Evolutionary conservation across 2,329 filamentous ascomycete genomes (phyloP), one percentile per base, ranked within the genome.

Genomic region (Ophiocordyceps sinensis): DNA sequence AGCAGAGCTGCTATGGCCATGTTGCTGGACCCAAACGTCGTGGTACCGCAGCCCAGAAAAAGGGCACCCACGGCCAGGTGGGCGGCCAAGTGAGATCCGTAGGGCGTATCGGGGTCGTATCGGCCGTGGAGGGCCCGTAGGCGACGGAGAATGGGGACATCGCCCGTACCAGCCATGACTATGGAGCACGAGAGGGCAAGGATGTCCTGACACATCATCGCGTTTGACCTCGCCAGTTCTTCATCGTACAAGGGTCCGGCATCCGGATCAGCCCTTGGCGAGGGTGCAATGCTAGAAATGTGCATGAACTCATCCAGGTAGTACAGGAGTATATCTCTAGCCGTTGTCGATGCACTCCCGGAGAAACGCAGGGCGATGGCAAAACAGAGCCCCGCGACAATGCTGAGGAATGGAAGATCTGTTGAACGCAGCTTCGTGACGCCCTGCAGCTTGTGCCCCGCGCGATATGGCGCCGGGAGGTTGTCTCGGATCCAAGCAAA

Each of bases 81-180:
- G 8, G 85, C 79, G 6, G 91, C 91, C 50, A 98, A 75, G 55
- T 98, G 89, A 41, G 86, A 94, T 37, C 91, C 91, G 54, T 95
- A 98, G 0, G 88, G 82, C 0, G 82, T 89, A 31, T 91, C 85
- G 1, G 74, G 66, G 43, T 94, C 84, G 41, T 88, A 79, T 14
- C 88, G 79, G 19, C 88, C 89, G 57, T 98, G 93, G 32, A 98
- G 73, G 14, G 84, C 78, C 14, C 91, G 82, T 28, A 98, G 70
- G 13, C 89, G 80, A 19, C 91, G 80, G 51, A 96, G 82, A 1
- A 94, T 79, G 2, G 75, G 65, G 17, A 98, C 66, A 54, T 98
- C 93, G 32, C 93, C 91, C 0, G 87, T 94, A 26, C 91, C 91
- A 6, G 93, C 87, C 89, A 96, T 96, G 40, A 96, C 85, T 2